phyloP scores from a whole-genome alignment of 2,329 filamentous ascomycete genomes.

The Reticulascus tulasneorum region DNA sequence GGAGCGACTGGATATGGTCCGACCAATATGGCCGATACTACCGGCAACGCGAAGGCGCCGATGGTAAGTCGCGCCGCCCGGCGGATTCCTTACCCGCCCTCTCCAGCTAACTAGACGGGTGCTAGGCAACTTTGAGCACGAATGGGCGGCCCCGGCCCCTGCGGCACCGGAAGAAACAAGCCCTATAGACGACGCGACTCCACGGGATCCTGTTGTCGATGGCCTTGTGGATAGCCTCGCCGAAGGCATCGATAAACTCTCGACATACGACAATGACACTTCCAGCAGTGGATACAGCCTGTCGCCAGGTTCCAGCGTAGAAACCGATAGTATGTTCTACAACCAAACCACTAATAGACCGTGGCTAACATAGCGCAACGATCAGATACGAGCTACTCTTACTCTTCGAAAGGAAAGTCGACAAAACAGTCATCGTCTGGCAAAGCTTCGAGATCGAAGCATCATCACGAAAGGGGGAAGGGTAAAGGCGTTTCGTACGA shows the following conservation, averaged over 20 bases:
- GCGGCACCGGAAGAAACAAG: constrained; percentile 12
- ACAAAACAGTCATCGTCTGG: neutral
- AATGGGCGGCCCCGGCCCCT: constrained; percentile 18
- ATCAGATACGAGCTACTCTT: neutral
- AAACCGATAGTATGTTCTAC: neutral
- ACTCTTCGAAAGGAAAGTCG: neutral
- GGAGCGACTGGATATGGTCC: constrained; percentile 25
- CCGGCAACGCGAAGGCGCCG: constrained; percentile 20
- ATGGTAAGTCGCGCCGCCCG: constrained; percentile 25
- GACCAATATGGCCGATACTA: constrained; percentile 21
- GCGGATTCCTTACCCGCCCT: too few relatives aligned
- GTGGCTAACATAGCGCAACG: neutral
- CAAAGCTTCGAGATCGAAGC: neutral
- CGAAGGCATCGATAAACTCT: constrained; percentile 4
- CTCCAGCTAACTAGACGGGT: neutral
- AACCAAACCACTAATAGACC: neutral
- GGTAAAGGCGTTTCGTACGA: constrained; percentile 4
- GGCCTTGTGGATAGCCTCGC: constrained; percentile 19
- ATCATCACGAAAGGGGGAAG: constrained; percentile 3
- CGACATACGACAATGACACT: neutral
- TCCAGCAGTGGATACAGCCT: constrained; percentile 3
- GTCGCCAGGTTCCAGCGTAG: neutral
- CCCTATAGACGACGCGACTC: constrained; percentile 12
- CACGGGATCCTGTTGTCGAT: constrained; percentile 20
- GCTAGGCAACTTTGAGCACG: constrained; percentile 20